These are phyloP conservation scores for Apiospora malaysiana DNA, from an alignment of 2,329 filamentous ascomycete species.

Conservation along the genomic window DNA sequence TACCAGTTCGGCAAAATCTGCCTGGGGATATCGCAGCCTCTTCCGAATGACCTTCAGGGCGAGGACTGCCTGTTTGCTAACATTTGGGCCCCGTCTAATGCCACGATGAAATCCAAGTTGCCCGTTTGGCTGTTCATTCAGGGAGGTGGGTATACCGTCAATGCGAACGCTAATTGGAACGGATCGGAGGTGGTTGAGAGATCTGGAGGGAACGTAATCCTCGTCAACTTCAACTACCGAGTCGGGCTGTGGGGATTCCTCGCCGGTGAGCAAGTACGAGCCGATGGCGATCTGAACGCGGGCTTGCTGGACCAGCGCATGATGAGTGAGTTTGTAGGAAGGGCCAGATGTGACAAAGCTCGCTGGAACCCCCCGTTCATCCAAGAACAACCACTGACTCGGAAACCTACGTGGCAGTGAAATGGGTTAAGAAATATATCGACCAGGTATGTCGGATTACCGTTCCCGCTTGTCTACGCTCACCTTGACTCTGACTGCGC, in stretches of 20 bases:
- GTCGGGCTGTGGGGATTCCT: constrained; percentile 69
- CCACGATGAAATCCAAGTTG: constrained; percentile 48
- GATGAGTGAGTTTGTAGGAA: constrained; percentile 35
- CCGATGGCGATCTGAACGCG: constrained; percentile 64
- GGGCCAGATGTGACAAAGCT: neutral
- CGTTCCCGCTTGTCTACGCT: neutral
- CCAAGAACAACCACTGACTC: neutral
- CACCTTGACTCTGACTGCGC: neutral
- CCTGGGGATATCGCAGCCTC: constrained; percentile 43
- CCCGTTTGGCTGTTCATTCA: constrained; percentile 62
- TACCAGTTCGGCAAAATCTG: constrained; percentile 53
- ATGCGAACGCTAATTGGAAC: constrained; percentile 59
- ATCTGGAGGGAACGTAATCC: constrained; percentile 54
- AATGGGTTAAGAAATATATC: constrained; percentile 69
- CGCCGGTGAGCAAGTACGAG: constrained; percentile 59
- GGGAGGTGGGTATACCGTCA: constrained; percentile 44
- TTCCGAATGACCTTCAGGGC: constrained; percentile 38
- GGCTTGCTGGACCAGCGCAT: constrained; percentile 69
- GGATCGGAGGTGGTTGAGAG: constrained; percentile 51
- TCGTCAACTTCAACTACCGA: constrained; percentile 68
- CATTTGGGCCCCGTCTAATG: constrained; percentile 49
- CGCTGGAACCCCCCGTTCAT: neutral
- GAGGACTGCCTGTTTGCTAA: constrained; percentile 54
- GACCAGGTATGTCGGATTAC: constrained; percentile 40
- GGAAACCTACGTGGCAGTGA: constrained; percentile 38